phyloP scores from a whole-genome alignment of 768 basidiomycete genomes.

The Pleurotus ostreatus region DNA sequence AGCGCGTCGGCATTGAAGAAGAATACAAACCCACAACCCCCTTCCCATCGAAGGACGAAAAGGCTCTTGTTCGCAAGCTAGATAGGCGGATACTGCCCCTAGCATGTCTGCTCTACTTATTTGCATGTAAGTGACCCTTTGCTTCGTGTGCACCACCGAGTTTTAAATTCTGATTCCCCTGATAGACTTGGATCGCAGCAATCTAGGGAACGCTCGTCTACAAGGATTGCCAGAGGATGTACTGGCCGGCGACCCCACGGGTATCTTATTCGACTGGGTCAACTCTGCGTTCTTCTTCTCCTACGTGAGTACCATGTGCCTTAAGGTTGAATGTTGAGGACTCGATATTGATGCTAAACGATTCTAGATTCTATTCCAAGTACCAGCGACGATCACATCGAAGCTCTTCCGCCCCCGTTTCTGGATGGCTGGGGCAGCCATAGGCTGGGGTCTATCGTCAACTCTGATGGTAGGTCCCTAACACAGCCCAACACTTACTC shows the following conservation, averaged over 20 bases:
- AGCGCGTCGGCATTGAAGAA: constrained; percentile 13
- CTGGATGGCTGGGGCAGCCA: constrained; percentile 61
- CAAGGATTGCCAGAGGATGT: constrained; percentile 64
- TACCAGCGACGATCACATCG: constrained; percentile 61
- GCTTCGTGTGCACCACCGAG: neutral
- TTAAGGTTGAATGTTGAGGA: neutral
- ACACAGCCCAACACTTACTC: neutral
- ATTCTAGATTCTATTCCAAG: constrained; percentile 59
- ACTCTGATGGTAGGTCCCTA: constrained; percentile 54
- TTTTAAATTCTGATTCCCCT: neutral
- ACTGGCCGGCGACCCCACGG: constrained; percentile 65
- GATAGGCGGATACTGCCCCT: constrained; percentile 69
- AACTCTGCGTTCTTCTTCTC: constrained; percentile 78
- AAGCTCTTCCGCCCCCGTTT: constrained; percentile 66
- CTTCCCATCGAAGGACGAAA: constrained; percentile 36
- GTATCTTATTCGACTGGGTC: constrained; percentile 72
- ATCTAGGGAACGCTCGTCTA: constrained; percentile 75
- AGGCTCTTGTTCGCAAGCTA: constrained; percentile 55
- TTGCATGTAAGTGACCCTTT: constrained; percentile 54
- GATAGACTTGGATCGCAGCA: constrained; percentile 70
- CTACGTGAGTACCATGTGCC: constrained; percentile 43
- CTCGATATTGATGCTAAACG: neutral
- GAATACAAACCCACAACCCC: constrained; percentile 6
- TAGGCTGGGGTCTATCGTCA: constrained; percentile 77
- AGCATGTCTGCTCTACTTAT: constrained; percentile 69